Conservation (phyloP, 1,139 yeast species). For the Sugiyamaella novakii region DNA sequence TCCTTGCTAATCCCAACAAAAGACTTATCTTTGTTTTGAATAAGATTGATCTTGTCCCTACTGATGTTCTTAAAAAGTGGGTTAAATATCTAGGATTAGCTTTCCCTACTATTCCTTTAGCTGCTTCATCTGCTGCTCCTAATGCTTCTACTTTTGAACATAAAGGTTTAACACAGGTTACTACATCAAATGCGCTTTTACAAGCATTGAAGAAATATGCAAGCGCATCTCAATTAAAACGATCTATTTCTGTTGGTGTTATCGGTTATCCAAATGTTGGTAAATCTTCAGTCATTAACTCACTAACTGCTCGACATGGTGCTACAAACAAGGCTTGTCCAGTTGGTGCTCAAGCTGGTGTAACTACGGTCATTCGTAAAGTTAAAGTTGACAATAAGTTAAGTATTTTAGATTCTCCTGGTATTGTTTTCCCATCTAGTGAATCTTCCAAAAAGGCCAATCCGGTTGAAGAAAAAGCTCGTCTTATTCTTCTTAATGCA, state of each 20-base stretch:
- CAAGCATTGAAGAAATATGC: conserved; percentile 87
- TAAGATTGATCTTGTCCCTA: conserved; percentile 91
- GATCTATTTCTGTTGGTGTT: conserved; percentile 94
- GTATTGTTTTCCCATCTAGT: conserved; percentile 89
- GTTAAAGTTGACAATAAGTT: conserved; percentile 89
- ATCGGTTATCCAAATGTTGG: conserved; percentile 97
- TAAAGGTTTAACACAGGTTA: conserved; percentile 63
- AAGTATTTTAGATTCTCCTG: conserved; percentile 92
- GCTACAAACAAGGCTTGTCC: conserved; percentile 71
- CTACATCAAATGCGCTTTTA: conserved; percentile 73
- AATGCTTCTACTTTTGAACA: conserved; percentile 73
- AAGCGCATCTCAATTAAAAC: conserved; percentile 75
- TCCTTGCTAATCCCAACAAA: conserved; percentile 76
- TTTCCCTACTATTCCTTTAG: conserved; percentile 89
- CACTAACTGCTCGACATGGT: conserved; percentile 82
- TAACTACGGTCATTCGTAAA: conserved; percentile 87
- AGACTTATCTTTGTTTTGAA: conserved; percentile 82
- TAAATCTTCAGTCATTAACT: conserved; percentile 91
- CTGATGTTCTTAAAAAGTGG: conserved; percentile 83
- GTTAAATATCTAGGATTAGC: conserved; percentile 71
- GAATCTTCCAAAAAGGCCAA: conserved; percentile 50
- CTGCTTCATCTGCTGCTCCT: conserved; percentile 56
- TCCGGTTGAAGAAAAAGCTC: conserved; percentile 77
- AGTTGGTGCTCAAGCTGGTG: conserved; percentile 97
- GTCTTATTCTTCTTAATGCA: conserved; percentile 84